Base-by-base conservation (phyloP, 139 green algal genomes). In the Zygnema cylindricum region DNA sequence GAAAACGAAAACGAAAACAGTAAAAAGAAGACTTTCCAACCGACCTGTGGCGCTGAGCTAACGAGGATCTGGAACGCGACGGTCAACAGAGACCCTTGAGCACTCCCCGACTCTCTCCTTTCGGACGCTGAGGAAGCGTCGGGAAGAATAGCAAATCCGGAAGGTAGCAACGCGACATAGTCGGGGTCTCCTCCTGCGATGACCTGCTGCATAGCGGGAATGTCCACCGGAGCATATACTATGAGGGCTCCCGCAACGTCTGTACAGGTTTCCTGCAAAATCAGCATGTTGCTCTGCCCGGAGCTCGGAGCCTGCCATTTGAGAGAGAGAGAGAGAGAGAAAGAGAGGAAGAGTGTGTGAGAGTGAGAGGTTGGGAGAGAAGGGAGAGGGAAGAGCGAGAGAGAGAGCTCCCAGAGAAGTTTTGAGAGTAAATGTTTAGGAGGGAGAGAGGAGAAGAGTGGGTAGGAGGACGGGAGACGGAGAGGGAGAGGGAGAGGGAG, bases 261-360 rank as follows among this genome's bases (percentile, higher is more conserved):
- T 33, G 30, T 86, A 55, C 25, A 41, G 85, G n/a, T 81, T 16
- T 89, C 85, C 43, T 89, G 85, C 0, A 89, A 55, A 78, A 89
- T 89, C 42, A 89, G 85, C 85, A 89, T 89, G 85, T 89, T 89
- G 85, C 23, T 89, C 77, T 89, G 85, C 1, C 69, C 82, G 36
- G 22, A 38, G 30, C 25, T 87, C 22, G 3, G 79, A 36, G 84
- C n/a, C 77, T 88, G 83, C 32, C 16, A 36, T 32, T 23, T 88
- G 83, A 32, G 33, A 43, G 25, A 33, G 1, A 11, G 1, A 43
- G 76, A 43, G 32, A 83, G 76, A 0, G 7, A 30, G 76, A n/a
- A 40, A 2, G 76, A 42, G 16, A 7, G n/a, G 22, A 33, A 40
- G 2, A 83, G 1, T 38, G 32, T 39, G 75, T 33, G 16, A 82